phyloP scores from a whole-genome alignment of 495 filamentous ascomycete genomes.

The Aspergillus panamensis region DNA sequence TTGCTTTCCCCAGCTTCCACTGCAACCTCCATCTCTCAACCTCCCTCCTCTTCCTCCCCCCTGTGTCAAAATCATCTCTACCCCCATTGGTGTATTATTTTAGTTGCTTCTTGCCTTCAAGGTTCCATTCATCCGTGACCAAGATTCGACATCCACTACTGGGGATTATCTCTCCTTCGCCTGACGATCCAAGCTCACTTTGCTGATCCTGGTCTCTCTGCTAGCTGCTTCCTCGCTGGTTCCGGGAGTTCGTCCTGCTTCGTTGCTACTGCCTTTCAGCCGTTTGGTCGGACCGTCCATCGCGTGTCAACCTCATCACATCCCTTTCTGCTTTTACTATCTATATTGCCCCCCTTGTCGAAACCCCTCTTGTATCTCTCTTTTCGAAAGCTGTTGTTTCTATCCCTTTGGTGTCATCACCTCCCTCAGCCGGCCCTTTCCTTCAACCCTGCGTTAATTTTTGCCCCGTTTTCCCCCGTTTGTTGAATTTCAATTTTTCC shows the following conservation, averaged over 20 bases:
- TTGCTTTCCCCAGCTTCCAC: constrained; percentile 27
- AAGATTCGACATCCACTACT: constrained; percentile 10
- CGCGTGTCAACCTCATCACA: constrained; percentile 18
- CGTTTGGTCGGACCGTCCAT: constrained; percentile 19
- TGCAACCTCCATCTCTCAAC: constrained; percentile 24
- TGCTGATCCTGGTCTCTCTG: constrained; percentile 19
- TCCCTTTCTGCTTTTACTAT: constrained; percentile 20
- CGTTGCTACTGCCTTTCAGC: constrained; percentile 25
- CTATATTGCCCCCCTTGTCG: constrained; percentile 14
- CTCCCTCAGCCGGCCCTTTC: background rate
- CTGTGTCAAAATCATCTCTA: constrained; percentile 11
- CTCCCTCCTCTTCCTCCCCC: constrained; percentile 16
- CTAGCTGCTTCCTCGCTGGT: constrained; percentile 21
- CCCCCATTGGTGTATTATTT: constrained; percentile 23
- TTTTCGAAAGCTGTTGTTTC: background rate
- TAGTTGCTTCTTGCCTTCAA: constrained; percentile 5
- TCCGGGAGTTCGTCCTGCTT: constrained; percentile 23
- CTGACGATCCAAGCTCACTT: constrained; percentile 14
- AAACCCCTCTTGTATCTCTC: constrained; percentile 17
- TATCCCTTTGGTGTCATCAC: background rate
- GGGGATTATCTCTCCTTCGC: constrained; percentile 20
- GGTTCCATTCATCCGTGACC: constrained; percentile 19
- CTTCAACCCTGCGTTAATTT: constrained; percentile 7
- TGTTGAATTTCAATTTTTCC: too few relatives aligned
- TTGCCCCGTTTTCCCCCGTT: background rate